Evolutionary conservation across 1,139 yeast genomes (phyloP), one percentile per base, ranked within the genome.

Genomic region (Candida sp.): DNA sequence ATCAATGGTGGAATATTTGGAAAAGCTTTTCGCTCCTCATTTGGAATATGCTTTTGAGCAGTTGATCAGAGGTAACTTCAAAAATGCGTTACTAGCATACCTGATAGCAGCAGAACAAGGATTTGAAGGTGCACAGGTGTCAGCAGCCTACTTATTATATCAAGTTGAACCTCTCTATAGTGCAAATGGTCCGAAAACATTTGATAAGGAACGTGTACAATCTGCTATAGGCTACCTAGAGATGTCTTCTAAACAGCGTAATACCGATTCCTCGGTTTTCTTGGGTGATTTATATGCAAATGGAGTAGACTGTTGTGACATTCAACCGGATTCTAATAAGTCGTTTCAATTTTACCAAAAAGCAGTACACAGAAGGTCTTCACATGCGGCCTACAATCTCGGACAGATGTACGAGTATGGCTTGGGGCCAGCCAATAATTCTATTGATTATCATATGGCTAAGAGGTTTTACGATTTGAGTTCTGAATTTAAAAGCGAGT

Each of bases 41-140:
- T 64, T 90, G 46, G 69, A 73, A 41, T 80, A 82, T 73, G 88
- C 96, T 0, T 86, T 88, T 50, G 66, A 70, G 21, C 78, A 79
- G 46, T 68, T 86, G 39, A 58, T 73, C 4, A 56, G 64, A 8
- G 86, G 84, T 0, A 77, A 87, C 45, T 70, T 72, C 42, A 84
- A 84, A 42, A 77, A 80, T 42, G 85, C 98, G 0, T 60, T 90
- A 21, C 57, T 90, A 41, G 93, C 87, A 0, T 91, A 86, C 58
- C 78, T 87, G 53, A 81, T 88, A 56, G 95, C 91, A 1, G 96
- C 97, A 1, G 99, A 93, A 58, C 89, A 85, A 61, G 99, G 99
- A 0, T 78, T 76, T 49, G 87, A 80, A 49, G 64, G 75, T 40
- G 93, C 96, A 0, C 96, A 88, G 56, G 66, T 85, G 1, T 86